Percentiles rank a stretch among this genome's conserved stretches.
Evolutionary conservation across 495 filamentous ascomycete species (phyloP).

Genomic region (Tuber borchii): DNA sequence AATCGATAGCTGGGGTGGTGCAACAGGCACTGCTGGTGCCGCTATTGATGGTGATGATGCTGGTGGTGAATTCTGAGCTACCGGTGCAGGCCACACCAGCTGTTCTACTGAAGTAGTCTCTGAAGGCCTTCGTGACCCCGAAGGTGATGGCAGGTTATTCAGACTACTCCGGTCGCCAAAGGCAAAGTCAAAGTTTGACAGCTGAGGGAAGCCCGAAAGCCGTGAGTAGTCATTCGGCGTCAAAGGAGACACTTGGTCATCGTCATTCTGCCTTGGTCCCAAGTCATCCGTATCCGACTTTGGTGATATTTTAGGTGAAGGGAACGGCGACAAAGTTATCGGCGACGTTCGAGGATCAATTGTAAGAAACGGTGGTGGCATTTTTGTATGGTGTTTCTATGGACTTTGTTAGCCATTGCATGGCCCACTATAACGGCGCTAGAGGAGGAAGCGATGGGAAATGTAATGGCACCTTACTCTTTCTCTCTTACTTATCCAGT

Average conservation of each 20-base stretch:
- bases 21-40: background rate
- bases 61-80: background rate
- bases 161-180: background rate
- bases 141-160: slow-evolving; percentile 9
- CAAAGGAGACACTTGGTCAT: slow-evolving; percentile 20
- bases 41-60: background rate
- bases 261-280: background rate
- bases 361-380: slow-evolving; percentile 30
- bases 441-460: background rate
- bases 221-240: slow-evolving; percentile 24
- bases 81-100: background rate
- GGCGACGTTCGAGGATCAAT: slow-evolving; percentile 24
- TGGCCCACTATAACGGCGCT: background rate
- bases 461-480: slow-evolving; percentile 1
- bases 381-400: slow-evolving; percentile 8
- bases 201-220: slow-evolving; percentile 26
- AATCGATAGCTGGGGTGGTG: background rate
- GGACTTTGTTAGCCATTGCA: background rate
- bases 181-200: slow-evolving; percentile 22
- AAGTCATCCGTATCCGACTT: background rate
- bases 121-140: background rate
- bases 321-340: slow-evolving; percentile 15
- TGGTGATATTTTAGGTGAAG: slow-evolving; percentile 17
- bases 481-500: background rate
- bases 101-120: background rate